phyloP scores from a whole-genome alignment of 2,329 filamentous ascomycete species.

The Bipolaris oryzae region DNA sequence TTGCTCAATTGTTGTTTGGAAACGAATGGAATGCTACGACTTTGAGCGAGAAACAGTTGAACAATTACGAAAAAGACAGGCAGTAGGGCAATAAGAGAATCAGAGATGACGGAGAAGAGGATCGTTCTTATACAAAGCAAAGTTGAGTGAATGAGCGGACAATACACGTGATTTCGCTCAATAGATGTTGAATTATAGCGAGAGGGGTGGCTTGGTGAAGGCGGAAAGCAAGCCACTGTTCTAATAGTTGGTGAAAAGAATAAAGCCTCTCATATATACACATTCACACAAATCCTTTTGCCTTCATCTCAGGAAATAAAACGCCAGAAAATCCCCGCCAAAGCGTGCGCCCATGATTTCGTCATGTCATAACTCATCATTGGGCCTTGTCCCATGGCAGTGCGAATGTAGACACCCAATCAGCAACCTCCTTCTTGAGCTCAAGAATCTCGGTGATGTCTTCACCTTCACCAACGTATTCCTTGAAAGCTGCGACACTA shows the following conservation, averaged over 20 bases:
- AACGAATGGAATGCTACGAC: not conserved
- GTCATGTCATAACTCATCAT: conserved; percentile 16
- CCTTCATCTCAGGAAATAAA: conserved; percentile 22
- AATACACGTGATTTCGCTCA: not conserved
- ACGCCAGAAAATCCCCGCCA: conserved; percentile 21
- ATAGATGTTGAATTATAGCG: conserved; percentile 2
- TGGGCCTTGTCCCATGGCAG: conserved; percentile 48
- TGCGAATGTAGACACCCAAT: conserved; percentile 52
- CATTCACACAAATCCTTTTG: conserved; percentile 12
- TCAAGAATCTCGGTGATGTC: conserved; percentile 51
- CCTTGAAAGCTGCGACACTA: conserved; percentile 50
- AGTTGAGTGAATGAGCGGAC: not conserved
- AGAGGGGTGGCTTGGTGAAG: conserved; percentile 2
- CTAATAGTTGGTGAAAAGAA: not conserved
- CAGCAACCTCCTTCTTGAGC: conserved; percentile 49
- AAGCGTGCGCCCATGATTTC: conserved; percentile 16
- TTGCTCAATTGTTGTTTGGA: no score
- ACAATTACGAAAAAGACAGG: not conserved
- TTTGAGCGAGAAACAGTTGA: not conserved
- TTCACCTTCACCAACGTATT: conserved; percentile 50
- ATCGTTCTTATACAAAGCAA: not conserved
- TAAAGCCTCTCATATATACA: conserved; percentile 22
- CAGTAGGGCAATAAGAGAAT: not conserved
- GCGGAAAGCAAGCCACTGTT: conserved; percentile 13
- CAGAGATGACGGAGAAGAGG: not conserved